Evolutionary conservation across 805 yeast species (phyloP), one percentile per base, ranked within the genome.

Genomic region (Candida vaughaniae): DNA sequence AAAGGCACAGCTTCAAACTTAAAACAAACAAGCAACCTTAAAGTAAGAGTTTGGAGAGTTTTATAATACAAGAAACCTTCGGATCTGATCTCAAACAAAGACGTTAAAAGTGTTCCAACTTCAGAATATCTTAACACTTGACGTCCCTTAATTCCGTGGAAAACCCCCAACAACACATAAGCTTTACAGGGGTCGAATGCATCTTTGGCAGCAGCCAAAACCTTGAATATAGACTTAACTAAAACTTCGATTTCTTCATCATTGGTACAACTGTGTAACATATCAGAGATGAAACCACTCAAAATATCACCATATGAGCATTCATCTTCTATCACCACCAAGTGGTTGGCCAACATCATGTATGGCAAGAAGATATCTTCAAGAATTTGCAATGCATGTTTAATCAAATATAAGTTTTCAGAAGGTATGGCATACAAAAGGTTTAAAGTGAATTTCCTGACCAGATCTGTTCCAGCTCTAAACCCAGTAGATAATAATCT

Each of bases 401-500:
- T 59, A 16, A 68, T 43, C 38, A 62, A 46, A 31, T 51, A 49
- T 34, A 80, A 60, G 44, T 77, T 66, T 22, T 68, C 55, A 1
- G 50, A 43, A 5, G 77, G 73, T 20, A 86, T 64, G 7, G 73
- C 61, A 26, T 82, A 69, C 29, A 86, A 62, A 30, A 85, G 51
- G 2, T 70, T 66, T 45, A 82, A 56, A 1, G 85, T 64, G 48
- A 77, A 79, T 47, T 77, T 79, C 41, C 90, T 66, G 1, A 89
- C 87, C 5, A 87, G 73, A 41, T 86, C 95, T 78, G 82, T 78
- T 1, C 86, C 71, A 0, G 90, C 87, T 33, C 69, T 75, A 46
- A 86, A 71, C 0, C 95, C 96, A 11, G 87, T 82, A 4, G 87
- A 74, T 7, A 88, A 63, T n/a, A 89, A 60, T 3, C 83, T 69